Conservation (phyloP, 805 yeast species). For the Blastobotrys mokoenaii region DNA sequence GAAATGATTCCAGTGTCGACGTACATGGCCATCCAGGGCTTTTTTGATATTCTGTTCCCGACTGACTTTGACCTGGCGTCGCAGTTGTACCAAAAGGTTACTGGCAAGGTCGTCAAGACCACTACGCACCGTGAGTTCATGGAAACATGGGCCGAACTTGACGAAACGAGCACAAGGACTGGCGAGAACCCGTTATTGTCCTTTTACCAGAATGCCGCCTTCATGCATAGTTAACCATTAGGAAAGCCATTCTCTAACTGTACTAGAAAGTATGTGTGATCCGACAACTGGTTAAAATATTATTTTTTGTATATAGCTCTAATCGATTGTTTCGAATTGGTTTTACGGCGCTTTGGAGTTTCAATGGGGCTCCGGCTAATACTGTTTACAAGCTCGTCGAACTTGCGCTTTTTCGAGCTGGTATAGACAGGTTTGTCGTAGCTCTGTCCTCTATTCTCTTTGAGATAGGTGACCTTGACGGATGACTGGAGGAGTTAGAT, state of each 20-base stretch:
- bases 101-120: slow-evolving; percentile 49
- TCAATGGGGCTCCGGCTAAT: too few species aligned
- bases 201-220: slow-evolving; percentile 66
- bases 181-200: slow-evolving; percentile 85
- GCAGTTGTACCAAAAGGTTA: slow-evolving; percentile 53
- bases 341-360: background rate
- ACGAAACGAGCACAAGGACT: slow-evolving; percentile 55
- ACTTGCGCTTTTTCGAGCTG: too few species aligned
- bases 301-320: background rate
- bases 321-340: background rate
- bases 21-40: slow-evolving; percentile 79
- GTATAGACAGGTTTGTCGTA: too few species aligned
- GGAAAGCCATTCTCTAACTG: too few species aligned
- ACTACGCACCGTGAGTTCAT: slow-evolving; percentile 58
- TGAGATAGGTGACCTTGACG: too few species aligned
- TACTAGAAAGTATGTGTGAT: too few species aligned
- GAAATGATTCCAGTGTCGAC: slow-evolving; percentile 62
- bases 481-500: too few species aligned
- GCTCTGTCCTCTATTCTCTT: too few species aligned
- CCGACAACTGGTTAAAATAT: too few species aligned
- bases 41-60: slow-evolving; percentile 79
- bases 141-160: slow-evolving; percentile 61
- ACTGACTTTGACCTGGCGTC: slow-evolving; percentile 61
- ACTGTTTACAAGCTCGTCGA: too few species aligned
- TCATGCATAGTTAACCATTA: slow-evolving; percentile 28